Base-by-base conservation (phyloP, 2,329 filamentous ascomycete species). In the Cadophora sp. region DNA sequence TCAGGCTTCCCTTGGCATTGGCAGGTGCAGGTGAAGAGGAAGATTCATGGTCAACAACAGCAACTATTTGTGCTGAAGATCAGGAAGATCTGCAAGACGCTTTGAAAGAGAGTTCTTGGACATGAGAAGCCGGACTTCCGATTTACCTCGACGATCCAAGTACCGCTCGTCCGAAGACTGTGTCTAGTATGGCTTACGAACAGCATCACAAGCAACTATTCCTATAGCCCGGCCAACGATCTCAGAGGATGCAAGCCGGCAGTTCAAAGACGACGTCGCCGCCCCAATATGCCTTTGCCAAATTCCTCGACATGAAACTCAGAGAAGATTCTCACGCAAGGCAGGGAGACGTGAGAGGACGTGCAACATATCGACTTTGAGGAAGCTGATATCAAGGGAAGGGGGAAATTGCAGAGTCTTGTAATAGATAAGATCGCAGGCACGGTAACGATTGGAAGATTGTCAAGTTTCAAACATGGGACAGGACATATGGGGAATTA, bases 1-100 rank as follows among this genome's bases (percentile, higher is more conserved):
- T 51, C 47, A 39, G 8, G 20, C 45, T 51, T 43, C 45, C 47
- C 16, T 9, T 50, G 3, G 33, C 13, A 8, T 18, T 36, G 24
- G 30, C 7, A 62, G 20, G 39, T 20, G 13, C 18, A 39, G 8
- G 3, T 5, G 5, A 16, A 22, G 14, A 20, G 14, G 45, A 24
- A 24, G 33, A 36, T 16, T 24, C 24, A 13, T 53, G 59, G 47
- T 62, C 30, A 6, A 62, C 11, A 20, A 11, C 33, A 41, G 33
- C 59, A 13, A 53, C 33, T 20, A 62, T 62, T 20, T 33, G 47
- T 24, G 45, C 18, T 11, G n/a, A 51, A 8, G 45, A 53, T 43
- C 45, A 53, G 7, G 36, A 58, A 24, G 36, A 41, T 43, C 7
- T 58, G 18, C 11, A 58, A 43, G 13, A 20, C 3, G 55, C 33